Evolutionary conservation across 768 basidiomycete genomes (phyloP), one percentile per base, ranked within the genome.

Genomic region (Auriscalpium orientale): DNA sequence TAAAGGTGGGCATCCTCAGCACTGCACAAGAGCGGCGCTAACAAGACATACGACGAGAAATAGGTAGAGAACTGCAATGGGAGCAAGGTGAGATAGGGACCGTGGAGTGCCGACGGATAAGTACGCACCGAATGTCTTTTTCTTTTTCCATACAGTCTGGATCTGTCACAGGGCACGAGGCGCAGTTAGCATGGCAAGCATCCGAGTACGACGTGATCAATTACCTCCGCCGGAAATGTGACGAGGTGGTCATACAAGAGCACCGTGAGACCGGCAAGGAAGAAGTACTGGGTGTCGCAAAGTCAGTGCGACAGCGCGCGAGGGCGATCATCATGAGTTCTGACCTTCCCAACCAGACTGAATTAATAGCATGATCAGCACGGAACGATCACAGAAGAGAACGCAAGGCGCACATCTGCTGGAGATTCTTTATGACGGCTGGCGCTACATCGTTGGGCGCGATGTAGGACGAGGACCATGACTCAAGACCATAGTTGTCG

Each of bases 91-190:
- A 16, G 28, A 43, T 20, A 8, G 4, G 36, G n/a, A 34, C 12
- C 13, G 15, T 5, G 10, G 21, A 35, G 16, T 43, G 18, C 13
- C n/a, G 46, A 21, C 13, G 18, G 16, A 34, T 21, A n/a, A n/a
- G n/a, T n/a, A 44, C 58, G 20, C 43, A 61, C 60, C 54, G 16
- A 55, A 59, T 10, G 60, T 56, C 49, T 61, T 61, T 50, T 54
- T 61, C 44, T 51, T 56, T 48, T 61, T 61, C 60, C 60, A 61
- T 10, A 61, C 58, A 7, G 54, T 59, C 20, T 59, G 51, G n/a
- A 61, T 21, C 60, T 61, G 12, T 15, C 11, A 33, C 12, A n/a
- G 46, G 8, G 40, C 13, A 43, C 48, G 9, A 38, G 38, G 33
- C 8, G 28, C 28, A 7, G 4, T 28, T 4, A 28, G 28, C 28